Conservation (phyloP, 2,329 filamentous ascomycete species). For the Pseudogymnoascus sp. region DNA sequence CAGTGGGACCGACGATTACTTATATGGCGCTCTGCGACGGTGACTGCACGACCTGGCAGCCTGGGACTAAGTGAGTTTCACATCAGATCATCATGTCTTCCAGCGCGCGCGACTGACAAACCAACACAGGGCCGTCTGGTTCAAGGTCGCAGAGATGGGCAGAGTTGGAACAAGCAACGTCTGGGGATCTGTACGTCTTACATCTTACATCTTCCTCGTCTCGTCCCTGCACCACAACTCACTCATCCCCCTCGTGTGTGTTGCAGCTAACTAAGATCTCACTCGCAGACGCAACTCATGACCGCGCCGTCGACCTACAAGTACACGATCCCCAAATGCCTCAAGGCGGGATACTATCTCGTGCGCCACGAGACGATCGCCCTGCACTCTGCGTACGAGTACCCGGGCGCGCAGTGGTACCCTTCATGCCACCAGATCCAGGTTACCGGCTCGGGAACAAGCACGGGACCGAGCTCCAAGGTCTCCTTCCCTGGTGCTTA, state of each 20-base stretch:
- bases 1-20: slow-evolving; percentile 46
- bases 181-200: slow-evolving; percentile 11
- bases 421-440: slow-evolving; percentile 36
- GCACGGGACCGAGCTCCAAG: slow-evolving; percentile 20
- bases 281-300: slow-evolving; percentile 11
- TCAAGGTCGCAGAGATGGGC: slow-evolving; percentile 15
- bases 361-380: slow-evolving; percentile 45
- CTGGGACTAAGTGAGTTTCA: slow-evolving; percentile 33
- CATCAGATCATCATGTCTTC: not conserved
- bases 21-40: slow-evolving; percentile 53
- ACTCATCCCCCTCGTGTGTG: not conserved
- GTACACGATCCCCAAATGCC: slow-evolving; percentile 42
- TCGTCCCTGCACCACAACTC: not conserved
- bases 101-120: not conserved
- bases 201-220: not conserved
- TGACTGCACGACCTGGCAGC: slow-evolving; percentile 43
- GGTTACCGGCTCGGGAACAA: slow-evolving; percentile 36
- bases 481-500: slow-evolving; percentile 41
- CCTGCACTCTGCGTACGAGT: slow-evolving; percentile 40
- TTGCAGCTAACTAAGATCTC: not conserved
- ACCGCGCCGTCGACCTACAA: slow-evolving; percentile 21
- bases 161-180: slow-evolving; percentile 14
- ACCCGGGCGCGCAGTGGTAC: slow-evolving; percentile 29
- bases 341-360: slow-evolving; percentile 45
- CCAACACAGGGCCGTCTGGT: slow-evolving; percentile 16